These are phyloP conservation scores for Domatiomyces globalis DNA, from an alignment of 2,329 filamentous ascomycete genomes.

Conservation along the genomic window DNA sequence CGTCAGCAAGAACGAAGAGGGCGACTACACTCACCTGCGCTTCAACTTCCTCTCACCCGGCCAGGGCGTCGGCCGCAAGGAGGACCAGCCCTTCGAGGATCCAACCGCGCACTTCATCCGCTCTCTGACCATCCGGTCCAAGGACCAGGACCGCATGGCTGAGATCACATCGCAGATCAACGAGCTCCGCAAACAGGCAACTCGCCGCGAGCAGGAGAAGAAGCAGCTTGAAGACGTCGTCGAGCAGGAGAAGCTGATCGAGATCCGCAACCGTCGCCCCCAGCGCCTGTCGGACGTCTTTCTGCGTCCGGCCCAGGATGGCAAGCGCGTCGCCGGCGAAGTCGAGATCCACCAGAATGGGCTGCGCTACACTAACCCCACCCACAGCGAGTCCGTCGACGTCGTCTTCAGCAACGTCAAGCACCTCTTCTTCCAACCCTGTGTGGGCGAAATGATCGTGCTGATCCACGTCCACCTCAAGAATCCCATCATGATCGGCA, in stretches of 20 bases:
- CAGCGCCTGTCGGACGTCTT: slow-evolving; percentile 87
- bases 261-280: slow-evolving; percentile 86
- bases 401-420: slow-evolving; percentile 97
- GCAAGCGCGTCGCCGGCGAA: slow-evolving; percentile 88
- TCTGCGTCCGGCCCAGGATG: slow-evolving; percentile 86
- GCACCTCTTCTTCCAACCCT: slow-evolving; percentile 97
- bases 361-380: slow-evolving; percentile 79
- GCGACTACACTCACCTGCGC: slow-evolving; percentile 81
- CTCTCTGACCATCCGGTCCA: slow-evolving; percentile 87
- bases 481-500: slow-evolving; percentile 94
- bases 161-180: slow-evolving; percentile 88
- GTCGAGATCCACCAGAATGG: slow-evolving; percentile 98
- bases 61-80: slow-evolving; percentile 90
- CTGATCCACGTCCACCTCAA: slow-evolving; percentile 97
- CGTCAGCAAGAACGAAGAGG: slow-evolving; percentile 92
- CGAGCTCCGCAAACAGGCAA: slow-evolving; percentile 84
- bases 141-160: slow-evolving; percentile 73
- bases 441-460: slow-evolving; percentile 88
- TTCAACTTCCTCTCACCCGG: slow-evolving; percentile 97
- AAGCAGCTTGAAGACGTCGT: slow-evolving; percentile 99
- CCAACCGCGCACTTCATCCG: slow-evolving; percentile 88
- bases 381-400: slow-evolving; percentile 75
- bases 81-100: slow-evolving; percentile 96
- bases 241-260: slow-evolving; percentile 91
- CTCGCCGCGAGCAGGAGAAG: slow-evolving; percentile 93